Conservation (phyloP, 2,329 filamentous ascomycete genomes). For the Exophiala bonariae region DNA sequence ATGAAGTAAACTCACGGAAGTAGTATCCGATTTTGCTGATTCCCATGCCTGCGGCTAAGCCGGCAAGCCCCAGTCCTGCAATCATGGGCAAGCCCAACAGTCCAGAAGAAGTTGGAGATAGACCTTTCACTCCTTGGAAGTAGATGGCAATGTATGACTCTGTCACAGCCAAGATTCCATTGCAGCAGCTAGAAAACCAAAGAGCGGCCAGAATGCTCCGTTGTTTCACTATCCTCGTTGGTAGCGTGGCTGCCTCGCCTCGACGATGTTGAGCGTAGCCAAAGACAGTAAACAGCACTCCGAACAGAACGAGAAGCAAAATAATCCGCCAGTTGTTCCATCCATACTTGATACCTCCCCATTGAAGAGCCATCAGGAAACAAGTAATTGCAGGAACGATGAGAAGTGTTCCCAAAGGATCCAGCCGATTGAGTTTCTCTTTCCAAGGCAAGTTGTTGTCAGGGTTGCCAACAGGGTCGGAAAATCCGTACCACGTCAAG, state of each 20-base stretch:
- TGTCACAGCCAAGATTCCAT: slow-evolving; percentile 12
- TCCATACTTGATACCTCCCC: slow-evolving; percentile 37
- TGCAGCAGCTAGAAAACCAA: slow-evolving; percentile 16
- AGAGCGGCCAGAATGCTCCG: slow-evolving; percentile 24
- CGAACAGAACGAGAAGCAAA: slow-evolving; percentile 32
- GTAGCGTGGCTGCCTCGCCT: slow-evolving; percentile 35
- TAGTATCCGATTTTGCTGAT: slow-evolving; percentile 16
- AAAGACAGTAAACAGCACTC: slow-evolving; percentile 31
- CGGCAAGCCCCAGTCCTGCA: slow-evolving; percentile 9
- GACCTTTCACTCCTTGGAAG: slow-evolving; percentile 33
- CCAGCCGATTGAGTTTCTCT: slow-evolving; percentile 33
- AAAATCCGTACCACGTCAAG: slow-evolving; percentile 30
- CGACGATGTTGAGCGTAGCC: slow-evolving; percentile 31
- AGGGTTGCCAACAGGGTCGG: slow-evolving; percentile 16
- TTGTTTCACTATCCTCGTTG: slow-evolving; percentile 33
- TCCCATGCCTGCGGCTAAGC: slow-evolving; percentile 7
- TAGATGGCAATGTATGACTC: slow-evolving; percentile 35
- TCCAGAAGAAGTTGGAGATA: slow-evolving; percentile 16
- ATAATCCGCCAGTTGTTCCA: slow-evolving; percentile 34
- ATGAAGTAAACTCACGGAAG: slow-evolving; percentile 11
- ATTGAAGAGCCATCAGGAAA: slow-evolving; percentile 32
- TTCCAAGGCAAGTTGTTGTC: slow-evolving; percentile 21
- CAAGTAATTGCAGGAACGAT: slow-evolving; percentile 34
- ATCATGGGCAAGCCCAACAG: slow-evolving; percentile 15
- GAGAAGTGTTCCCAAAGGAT: slow-evolving; percentile 34